A percentile compares a stretch with the other conserved stretches of the same genome.
phyloP scores from a whole-genome alignment of 2,329 filamentous ascomycete genomes.

The Cladosporium phlei region DNA sequence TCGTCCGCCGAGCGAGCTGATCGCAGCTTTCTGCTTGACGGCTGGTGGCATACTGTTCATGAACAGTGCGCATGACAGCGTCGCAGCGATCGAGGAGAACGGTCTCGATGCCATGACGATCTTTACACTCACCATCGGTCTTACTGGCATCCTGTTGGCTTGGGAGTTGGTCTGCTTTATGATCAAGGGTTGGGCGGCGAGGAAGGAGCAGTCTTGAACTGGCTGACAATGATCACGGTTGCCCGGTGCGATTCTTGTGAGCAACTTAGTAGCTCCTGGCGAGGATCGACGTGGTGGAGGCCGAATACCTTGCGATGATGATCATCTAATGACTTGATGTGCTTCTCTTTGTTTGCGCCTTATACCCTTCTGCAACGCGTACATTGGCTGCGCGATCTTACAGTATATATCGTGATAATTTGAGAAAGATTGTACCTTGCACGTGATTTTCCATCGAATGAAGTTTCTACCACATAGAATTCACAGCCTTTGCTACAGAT shows the following conservation, averaged over 20 bases:
- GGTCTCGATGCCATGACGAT: constrained; percentile 85
- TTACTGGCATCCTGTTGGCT: constrained; percentile 78
- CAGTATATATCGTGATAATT: too few species aligned
- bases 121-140: constrained; percentile 81
- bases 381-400: too few species aligned
- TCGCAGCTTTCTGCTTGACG: constrained; percentile 80
- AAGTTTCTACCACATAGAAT: too few species aligned
- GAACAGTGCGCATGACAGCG: constrained; percentile 74
- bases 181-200: constrained; percentile 76
- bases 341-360: background rate
- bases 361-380: background rate
- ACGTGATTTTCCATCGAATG: too few species aligned
- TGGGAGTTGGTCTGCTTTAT: constrained; percentile 75
- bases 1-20: constrained; percentile 83
- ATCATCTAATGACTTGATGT: too few species aligned
- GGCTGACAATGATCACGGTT: too few species aligned
- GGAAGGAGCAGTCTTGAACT: constrained; percentile 28
- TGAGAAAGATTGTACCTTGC: too few species aligned
- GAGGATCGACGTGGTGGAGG: too few species aligned
- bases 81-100: constrained; percentile 71
- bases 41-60: constrained; percentile 88
- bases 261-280: too few species aligned
- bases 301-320: too few species aligned
- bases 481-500: too few species aligned
- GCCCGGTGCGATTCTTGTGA: too few species aligned